A percentile compares a stretch with the other conserved stretches of the same genome.
Conservation (phyloP, 208 protist genomes). For the Crithidia fasciculata region DNA sequence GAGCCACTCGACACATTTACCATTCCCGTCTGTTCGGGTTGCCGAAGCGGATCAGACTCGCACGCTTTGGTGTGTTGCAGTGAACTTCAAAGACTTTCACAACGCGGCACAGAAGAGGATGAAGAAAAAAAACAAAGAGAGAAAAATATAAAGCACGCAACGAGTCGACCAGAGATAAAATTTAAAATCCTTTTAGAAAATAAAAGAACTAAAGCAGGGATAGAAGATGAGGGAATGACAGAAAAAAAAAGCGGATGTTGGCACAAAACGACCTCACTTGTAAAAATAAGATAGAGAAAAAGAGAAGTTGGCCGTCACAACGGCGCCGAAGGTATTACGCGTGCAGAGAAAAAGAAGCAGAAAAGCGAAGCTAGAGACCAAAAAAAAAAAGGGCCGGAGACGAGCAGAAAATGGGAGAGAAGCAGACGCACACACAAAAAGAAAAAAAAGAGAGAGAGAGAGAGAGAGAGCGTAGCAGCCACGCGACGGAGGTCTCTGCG, state of each 20-base stretch:
- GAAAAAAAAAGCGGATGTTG: slow-evolving; percentile 14
- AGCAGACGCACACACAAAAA: slow-evolving; percentile 4
- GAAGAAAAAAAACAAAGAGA: not conserved
- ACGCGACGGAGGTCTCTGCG: no score
- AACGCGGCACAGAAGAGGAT: not conserved
- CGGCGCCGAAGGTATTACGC: no score
- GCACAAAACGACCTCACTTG: no score
- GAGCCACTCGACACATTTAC: not conserved
- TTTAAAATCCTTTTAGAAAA: not conserved
- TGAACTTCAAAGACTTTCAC: no score
- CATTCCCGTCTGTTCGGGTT: no score
- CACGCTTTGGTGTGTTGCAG: no score
- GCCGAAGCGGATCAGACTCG: no score
- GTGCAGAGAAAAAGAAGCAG: no score
- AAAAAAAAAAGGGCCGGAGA: slow-evolving; percentile 1
- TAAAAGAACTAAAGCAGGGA: slow-evolving; percentile 19
- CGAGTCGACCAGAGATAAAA: not conserved
- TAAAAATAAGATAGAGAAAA: no score
- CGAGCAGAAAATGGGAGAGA: not conserved
- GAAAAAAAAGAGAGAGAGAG: not conserved
- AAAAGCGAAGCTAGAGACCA: not conserved
- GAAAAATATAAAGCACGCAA: not conserved
- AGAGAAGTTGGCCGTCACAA: no score
- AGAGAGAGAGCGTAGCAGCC: not conserved
- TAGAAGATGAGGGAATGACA: not conserved